Conservation (phyloP, 164 flowering plant genomes). For the Echeveria elegans region DNA sequence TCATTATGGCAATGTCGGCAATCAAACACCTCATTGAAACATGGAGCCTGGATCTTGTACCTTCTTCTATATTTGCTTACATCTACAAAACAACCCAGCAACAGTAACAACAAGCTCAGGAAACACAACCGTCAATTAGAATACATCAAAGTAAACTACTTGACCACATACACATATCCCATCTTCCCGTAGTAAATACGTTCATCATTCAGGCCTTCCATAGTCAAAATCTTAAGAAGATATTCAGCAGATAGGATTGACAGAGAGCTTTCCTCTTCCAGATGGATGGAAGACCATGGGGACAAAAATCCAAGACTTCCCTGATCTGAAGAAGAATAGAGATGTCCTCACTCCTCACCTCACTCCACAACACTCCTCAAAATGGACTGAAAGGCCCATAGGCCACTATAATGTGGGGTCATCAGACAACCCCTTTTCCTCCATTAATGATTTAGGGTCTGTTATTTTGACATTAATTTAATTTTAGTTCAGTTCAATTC, state of each 20-base stretch:
- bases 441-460: neutral
- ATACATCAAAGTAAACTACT: neutral
- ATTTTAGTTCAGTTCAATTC: no score
- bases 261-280: neutral
- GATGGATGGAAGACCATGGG: neutral
- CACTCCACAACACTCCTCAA: neutral
- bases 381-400: no score
- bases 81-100: conserved; percentile 27
- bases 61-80: conserved; percentile 86
- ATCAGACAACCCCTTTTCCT: neutral
- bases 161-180: conserved; percentile 50
- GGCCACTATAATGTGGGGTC: neutral
- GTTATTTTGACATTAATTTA: no score
- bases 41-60: conserved; percentile 83
- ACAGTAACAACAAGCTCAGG: neutral
- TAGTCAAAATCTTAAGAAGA: conserved; percentile 13
- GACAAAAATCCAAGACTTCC: conserved; percentile 11
- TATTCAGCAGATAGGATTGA: neutral
- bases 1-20: conserved; percentile 98
- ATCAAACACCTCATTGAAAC: conserved; percentile 71
- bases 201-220: conserved; percentile 53
- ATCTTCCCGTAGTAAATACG: conserved; percentile 81
- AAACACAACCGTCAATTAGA: neutral
- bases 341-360: neutral
- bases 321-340: conserved; percentile 21